A percentile compares a stretch with the other conserved stretches of the same genome.
Conservation (phyloP, 805 yeast species). For the Wickerhamomyces queroliae region DNA sequence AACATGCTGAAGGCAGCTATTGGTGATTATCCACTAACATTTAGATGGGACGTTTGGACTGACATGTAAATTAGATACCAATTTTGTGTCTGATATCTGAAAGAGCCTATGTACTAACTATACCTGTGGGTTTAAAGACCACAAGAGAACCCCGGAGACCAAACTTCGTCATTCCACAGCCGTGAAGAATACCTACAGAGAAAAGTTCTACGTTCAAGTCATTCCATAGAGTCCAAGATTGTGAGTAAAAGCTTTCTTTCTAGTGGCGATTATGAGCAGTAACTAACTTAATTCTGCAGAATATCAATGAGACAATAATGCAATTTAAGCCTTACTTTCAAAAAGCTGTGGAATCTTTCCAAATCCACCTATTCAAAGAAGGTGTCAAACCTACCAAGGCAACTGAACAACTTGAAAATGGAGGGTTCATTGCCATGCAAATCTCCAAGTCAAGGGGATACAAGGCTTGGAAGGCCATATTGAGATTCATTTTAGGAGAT, state of each 20-base stretch:
- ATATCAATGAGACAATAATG: slow-evolving; percentile 1
- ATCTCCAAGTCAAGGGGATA: slow-evolving; percentile 1
- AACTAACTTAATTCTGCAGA: neutral
- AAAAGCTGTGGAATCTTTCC: neutral
- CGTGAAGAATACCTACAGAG: neutral
- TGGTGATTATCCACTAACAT: slow-evolving; percentile 1
- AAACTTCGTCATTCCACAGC: neutral
- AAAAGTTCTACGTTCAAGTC: neutral
- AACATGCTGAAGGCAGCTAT: neutral
- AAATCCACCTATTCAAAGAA: slow-evolving; percentile 7
- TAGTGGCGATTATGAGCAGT: neutral
- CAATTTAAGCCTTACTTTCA: neutral
- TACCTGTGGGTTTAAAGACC: neutral
- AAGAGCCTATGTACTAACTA: neutral
- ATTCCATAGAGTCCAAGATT: neutral
- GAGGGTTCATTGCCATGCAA: slow-evolving; percentile 7
- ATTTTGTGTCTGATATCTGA: neutral
- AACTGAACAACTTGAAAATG: neutral
- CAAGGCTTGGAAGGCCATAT: slow-evolving; percentile 6
- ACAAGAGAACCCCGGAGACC: neutral
- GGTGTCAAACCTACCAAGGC: slow-evolving; percentile 5
- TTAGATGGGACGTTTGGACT: slow-evolving; percentile 10
- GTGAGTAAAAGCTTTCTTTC: neutral
- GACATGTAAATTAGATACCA: slow-evolving; percentile 6
- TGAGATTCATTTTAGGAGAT: slow-evolving; percentile 4